Conservation (phyloP, 202 grass and related monocot genomes). For the Alloteropsis angusta region DNA sequence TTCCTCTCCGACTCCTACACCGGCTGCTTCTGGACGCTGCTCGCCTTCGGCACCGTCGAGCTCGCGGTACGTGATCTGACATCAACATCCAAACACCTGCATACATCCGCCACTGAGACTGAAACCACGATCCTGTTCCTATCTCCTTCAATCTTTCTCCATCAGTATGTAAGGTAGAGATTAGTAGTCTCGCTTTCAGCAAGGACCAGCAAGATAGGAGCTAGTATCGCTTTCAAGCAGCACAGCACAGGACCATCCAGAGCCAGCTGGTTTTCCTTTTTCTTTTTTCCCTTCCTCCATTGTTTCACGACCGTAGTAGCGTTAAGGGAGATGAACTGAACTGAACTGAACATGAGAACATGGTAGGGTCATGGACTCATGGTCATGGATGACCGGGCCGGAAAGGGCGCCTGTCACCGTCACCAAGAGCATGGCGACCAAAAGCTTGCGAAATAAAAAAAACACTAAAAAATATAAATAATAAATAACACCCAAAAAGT, state of each 20-base stretch:
- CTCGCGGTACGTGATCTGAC: background rate
- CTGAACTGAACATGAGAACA: background rate
- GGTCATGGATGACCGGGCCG: background rate
- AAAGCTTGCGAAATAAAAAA: background rate
- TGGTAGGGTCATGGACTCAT: background rate
- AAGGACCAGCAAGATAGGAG: too few species aligned
- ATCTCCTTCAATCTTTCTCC: too few species aligned
- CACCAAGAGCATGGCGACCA: background rate
- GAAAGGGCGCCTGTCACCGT: background rate
- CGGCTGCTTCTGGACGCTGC: background rate
- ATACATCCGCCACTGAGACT: too few species aligned
- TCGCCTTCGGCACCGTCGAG: background rate
- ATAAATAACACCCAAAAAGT: background rate
- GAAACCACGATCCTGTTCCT: too few species aligned
- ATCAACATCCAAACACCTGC: too few species aligned
- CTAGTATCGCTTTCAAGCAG: too few species aligned
- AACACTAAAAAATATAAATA: too few species aligned
- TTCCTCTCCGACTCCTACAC: constrained; percentile 14
- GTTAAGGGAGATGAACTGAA: background rate
- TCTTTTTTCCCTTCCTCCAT: background rate
- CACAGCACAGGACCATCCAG: too few species aligned
- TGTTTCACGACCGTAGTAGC: background rate
- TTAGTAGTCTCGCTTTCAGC: too few species aligned
- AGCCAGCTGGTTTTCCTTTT: too few species aligned
- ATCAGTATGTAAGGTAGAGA: too few species aligned